phyloP scores from a whole-genome alignment of 2,329 filamentous ascomycete genomes.

The Ramularia endophylla region DNA sequence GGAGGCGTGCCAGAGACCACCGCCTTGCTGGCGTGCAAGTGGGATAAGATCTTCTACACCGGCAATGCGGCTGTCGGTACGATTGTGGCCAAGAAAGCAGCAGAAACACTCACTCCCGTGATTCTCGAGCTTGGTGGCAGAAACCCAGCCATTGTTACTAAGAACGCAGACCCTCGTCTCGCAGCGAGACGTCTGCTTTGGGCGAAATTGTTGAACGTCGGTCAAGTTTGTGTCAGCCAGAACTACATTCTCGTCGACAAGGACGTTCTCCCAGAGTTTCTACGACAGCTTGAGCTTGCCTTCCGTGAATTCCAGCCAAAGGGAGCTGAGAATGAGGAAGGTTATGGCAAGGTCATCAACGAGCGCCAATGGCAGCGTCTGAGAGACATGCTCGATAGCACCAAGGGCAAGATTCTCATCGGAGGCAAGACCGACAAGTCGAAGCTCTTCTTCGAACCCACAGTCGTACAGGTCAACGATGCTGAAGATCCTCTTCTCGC shows the following conservation, averaged over 20 bases:
- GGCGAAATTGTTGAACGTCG: constrained; percentile 81
- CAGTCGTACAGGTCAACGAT: constrained; percentile 76
- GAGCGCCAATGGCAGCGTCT: constrained; percentile 70
- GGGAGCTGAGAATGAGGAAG: constrained; percentile 69
- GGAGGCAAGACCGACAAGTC: constrained; percentile 78
- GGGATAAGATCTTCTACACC: constrained; percentile 98
- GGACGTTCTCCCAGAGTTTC: constrained; percentile 56
- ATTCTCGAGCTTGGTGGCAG: constrained; percentile 83
- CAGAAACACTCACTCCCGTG: constrained; percentile 65
- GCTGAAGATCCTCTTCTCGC: constrained; percentile 69
- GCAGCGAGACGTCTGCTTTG: constrained; percentile 81
- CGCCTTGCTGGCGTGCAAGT: constrained; percentile 77
- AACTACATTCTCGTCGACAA: constrained; percentile 87
- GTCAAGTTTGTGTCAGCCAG: constrained; percentile 87
- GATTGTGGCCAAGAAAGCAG: constrained; percentile 49
- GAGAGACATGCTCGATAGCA: constrained; percentile 85
- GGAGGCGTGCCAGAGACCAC: constrained; percentile 76
- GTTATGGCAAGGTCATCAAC: constrained; percentile 78
- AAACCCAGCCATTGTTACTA: constrained; percentile 89
- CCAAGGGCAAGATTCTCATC: constrained; percentile 75
- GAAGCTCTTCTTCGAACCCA: constrained; percentile 82
- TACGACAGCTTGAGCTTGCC: constrained; percentile 64
- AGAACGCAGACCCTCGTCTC: constrained; percentile 69
- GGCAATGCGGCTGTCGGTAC: constrained; percentile 67
- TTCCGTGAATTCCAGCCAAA: constrained; percentile 76